A percentile compares a stretch with the other conserved stretches of the same genome.
These are phyloP conservation scores for Massariosphaeria phaeospora DNA, from an alignment of 495 filamentous ascomycete genomes.

Conservation along the genomic window DNA sequence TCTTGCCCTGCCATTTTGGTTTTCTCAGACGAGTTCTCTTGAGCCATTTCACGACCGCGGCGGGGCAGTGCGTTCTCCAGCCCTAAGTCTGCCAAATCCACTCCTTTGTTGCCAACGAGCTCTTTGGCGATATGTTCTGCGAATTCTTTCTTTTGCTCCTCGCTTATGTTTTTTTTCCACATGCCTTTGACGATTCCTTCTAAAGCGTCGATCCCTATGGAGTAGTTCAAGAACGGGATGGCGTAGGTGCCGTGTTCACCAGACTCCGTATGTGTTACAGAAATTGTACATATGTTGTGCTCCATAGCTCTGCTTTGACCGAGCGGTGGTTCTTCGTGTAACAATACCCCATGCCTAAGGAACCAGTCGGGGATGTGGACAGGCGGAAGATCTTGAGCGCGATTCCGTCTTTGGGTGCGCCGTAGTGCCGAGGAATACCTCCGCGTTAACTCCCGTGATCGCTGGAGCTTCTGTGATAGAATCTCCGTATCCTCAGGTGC, in stretches of 20 bases:
- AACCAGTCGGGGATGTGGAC: conserved; percentile 44
- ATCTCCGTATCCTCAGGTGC: conserved; percentile 20
- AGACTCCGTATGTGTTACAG: conserved; percentile 3
- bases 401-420: conserved; percentile 25
- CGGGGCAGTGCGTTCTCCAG: too few relatives aligned
- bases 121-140: background rate
- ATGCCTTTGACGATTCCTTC: background rate
- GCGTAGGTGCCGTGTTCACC: conserved; percentile 14
- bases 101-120: too few relatives aligned
- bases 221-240: conserved; percentile 5
- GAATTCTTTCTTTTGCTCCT: conserved; percentile 10
- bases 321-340: conserved; percentile 31
- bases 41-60: too few relatives aligned
- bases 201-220: background rate
- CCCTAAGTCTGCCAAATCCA: too few relatives aligned
- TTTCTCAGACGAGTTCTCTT: too few relatives aligned
- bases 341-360: conserved; percentile 37
- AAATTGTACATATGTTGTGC: conserved; percentile 1
- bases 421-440: conserved; percentile 25
- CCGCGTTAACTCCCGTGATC: conserved; percentile 26
- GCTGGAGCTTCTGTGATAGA: conserved; percentile 29
- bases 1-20: too few relatives aligned
- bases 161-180: background rate
- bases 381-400: conserved; percentile 27
- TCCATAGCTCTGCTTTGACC: background rate